Base-by-base conservation (phyloP, 768 basidiomycete genomes). In the Xerocomus spinulosus region DNA sequence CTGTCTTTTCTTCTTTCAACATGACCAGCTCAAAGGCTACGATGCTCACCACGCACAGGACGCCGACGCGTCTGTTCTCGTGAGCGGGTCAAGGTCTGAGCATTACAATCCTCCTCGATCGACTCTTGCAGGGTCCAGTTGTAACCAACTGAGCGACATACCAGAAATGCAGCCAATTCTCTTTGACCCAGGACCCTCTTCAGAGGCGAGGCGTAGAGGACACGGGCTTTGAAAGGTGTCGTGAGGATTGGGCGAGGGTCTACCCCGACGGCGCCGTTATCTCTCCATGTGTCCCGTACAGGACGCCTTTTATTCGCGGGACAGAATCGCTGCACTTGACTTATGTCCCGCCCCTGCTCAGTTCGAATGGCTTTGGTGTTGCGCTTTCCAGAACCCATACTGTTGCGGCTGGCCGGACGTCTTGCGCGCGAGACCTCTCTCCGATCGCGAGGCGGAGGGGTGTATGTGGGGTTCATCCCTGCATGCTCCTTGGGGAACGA, bases 31-130 rank as follows among this genome's bases (percentile, higher is more conserved):
- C 14, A 13, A 32, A 14, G 14, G 30, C 81, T 74, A 78, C 81
- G 75, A 81, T 68, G 81, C 82, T 84, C 81, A 80, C 70, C 54
- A 69, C 81, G 60, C 56, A 80, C 77, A 72, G 72, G 73, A 72
- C 49, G 56, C 10, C 49, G 48, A 28, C 14, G 8, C 17, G 48
- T 68, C 61, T 59, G 52, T 50, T 47, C 54, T 83, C 67, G 74
- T 80, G 81, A 85, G 82, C 83, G 82, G 85, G 83, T 78, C n/a
- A 86, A 86, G 82, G 83, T 85, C 83, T 83, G 84, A 85, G 82
- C 67, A 77, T 80, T 79, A 60, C 50, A 78, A 69, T 79, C 79
- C 78, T 75, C 76, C 74, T 73, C 48, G 77, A 79, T 75, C 57
- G 80, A 69, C 76, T 71, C 78, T 79, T 74, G 80, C 77, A 56